A percentile compares a stretch with the other conserved stretches of the same genome.
Evolutionary conservation across 2,329 filamentous ascomycete genomes (phyloP).

Genomic region (Alternaria solani): DNA sequence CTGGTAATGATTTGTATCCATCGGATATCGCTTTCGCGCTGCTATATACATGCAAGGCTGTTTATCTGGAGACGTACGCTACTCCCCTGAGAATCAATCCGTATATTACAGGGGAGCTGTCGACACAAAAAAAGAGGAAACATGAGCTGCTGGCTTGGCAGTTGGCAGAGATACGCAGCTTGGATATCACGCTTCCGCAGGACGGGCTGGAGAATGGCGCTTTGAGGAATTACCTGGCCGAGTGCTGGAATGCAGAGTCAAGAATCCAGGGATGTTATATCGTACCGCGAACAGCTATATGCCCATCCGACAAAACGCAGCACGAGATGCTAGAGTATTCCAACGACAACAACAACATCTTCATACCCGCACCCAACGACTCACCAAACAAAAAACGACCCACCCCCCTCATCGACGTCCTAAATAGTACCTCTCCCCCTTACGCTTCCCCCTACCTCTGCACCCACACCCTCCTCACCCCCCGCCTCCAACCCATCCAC

Average conservation of each 20-base stretch:
- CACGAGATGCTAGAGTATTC: neutral
- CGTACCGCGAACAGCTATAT: constrained; percentile 2
- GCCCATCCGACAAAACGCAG: too few relatives aligned
- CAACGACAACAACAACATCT: neutral
- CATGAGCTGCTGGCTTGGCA: constrained; percentile 20
- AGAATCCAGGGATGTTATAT: constrained; percentile 20
- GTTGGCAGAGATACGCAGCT: constrained; percentile 21
- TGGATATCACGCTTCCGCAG: constrained; percentile 29
- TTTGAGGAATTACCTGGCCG: neutral
- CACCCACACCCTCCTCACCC: neutral
- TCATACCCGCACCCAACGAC: too few relatives aligned
- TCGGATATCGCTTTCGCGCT: constrained; percentile 22
- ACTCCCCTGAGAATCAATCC: constrained; percentile 25
- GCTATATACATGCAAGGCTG: constrained; percentile 27
- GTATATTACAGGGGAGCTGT: neutral
- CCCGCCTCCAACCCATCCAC: constrained; percentile 16
- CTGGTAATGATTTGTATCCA: neutral
- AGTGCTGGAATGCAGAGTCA: constrained; percentile 9
- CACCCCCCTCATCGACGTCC: neutral
- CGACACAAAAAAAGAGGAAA: neutral
- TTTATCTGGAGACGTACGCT: constrained; percentile 32
- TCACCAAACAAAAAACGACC: too few relatives aligned
- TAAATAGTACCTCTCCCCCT: neutral
- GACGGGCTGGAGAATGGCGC: constrained; percentile 12
- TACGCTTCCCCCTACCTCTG: neutral